These are phyloP conservation scores for Pilasporangium apinafurcum DNA, from an alignment of 352 stramenopile genomes.

Conservation along the genomic window DNA sequence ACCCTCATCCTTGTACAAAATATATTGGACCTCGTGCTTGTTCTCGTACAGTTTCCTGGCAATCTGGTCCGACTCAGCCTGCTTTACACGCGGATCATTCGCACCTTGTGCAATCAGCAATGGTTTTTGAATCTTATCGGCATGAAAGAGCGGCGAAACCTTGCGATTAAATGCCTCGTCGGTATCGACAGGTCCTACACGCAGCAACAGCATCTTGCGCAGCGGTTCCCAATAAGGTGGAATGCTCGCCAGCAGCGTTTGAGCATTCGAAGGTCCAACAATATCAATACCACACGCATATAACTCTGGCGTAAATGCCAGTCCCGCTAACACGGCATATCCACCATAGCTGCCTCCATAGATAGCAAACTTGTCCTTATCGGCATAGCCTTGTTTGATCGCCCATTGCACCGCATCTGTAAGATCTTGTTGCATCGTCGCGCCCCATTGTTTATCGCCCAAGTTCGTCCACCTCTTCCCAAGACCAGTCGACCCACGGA, in stretches of 20 bases:
- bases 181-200: constrained; percentile 29
- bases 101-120: constrained; percentile 76
- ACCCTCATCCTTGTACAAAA: constrained; percentile 78
- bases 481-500: constrained; percentile 58
- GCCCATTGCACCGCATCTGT: constrained; percentile 46
- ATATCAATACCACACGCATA: constrained; percentile 76
- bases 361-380: constrained; percentile 33
- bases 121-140: constrained; percentile 66
- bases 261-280: constrained; percentile 41
- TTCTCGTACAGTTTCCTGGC: constrained; percentile 58
- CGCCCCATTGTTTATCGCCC: constrained; percentile 29
- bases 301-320: constrained; percentile 78
- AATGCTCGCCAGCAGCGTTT: constrained; percentile 35
- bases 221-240: constrained; percentile 34
- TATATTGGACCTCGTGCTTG: constrained; percentile 71
- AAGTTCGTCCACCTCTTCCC: constrained; percentile 67
- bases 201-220: constrained; percentile 30
- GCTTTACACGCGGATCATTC: constrained; percentile 76
- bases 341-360: constrained; percentile 71
- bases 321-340: constrained; percentile 56
- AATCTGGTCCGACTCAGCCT: constrained; percentile 67
- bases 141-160: constrained; percentile 68
- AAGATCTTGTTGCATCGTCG: constrained; percentile 41
- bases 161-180: constrained; percentile 25
- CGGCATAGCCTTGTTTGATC: constrained; percentile 48